Base-by-base conservation (phyloP, 1,284 basidiomycete species). In the Paramarasmius palmivorus region DNA sequence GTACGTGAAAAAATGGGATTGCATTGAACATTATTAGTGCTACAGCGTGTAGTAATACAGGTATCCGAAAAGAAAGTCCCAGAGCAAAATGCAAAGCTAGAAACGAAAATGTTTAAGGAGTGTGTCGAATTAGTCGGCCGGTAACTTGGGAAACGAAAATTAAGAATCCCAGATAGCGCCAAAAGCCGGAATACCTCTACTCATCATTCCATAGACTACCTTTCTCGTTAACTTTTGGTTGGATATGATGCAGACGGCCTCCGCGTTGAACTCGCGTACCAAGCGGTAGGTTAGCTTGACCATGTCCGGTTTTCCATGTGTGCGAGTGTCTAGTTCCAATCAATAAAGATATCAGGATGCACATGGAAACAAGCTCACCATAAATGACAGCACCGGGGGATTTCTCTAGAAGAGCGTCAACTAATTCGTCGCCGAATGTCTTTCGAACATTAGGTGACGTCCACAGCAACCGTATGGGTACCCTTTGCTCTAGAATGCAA, bases 261-360 rank as follows among this genome's bases (percentile, higher is more conserved):
- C 82, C 2, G 83, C 82, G 32, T 84, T 65, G 67, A 82, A 84
- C 61, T 84, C 82, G 41, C 73, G 73, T 6, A 82, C 80, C 38
- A 84, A 69, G 34, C 77, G 74, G 57, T 79, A 78, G 4, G 80
- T 79, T 49, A 83, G 64, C 61, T 82, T 81, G 49, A 84, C 79
- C 81, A 83, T 83, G 66, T 83, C 81, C 3, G 82, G 81, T 63
- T 82, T 83, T 17, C 82, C 82, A 57, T 83, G 73, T 38, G 68
- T 73, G 37, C 80, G 78, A 15, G 83, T 84, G 58, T 84, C 81
- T 82, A 34, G 22, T 35, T 20, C 17, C 54, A 20, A 19, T 36
- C 15, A 41, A 50, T 20, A 46, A 22, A 46, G 26, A 2, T 5
- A 17, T 32, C 29, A 36, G 25, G 8, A 22, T 17, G 34, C 22